Base-by-base conservation (phyloP, 163 green algal species). In the Scenedesmus sp. region DNA sequence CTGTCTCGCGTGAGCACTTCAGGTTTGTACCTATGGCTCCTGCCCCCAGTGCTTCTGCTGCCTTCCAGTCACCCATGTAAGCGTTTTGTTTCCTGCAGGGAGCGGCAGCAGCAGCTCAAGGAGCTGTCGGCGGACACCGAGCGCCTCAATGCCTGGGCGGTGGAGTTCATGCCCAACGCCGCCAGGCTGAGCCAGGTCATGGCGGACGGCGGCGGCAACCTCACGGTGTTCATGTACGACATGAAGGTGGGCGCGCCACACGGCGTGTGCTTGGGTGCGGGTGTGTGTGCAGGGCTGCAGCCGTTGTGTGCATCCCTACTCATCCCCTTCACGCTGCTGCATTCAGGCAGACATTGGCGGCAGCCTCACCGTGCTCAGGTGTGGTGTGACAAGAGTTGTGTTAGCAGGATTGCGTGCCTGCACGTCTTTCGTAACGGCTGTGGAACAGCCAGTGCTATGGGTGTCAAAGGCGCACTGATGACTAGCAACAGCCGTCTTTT, bases 101-200 rank as follows among this genome's bases (percentile, higher is more conserved):
- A 95, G 46, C 65, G 70, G 3, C 72, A 70, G 42, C 90, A 91
- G 42, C 87, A 95, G 88, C 90, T 99, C 59, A 82, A 89, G 53
- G 91, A 95, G 46, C 91, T 99, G 53, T 68, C 87, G 9, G 94
- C 95, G 72, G 97, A 98, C 93, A 98, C 96, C 81, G 96, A 96
- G 76, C 76, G 88, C 20, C 73, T 94, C 0, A 94, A 97, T 65
- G 86, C 96, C 20, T 42, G 90, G 7, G 90, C 93, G 15, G 93
- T 93, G 4, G 96, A 98, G 76, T 97, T 98, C 90, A 87, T 99
- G 22, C 96, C 98, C 79, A 96, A 96, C 65, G 96, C 92, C 46
- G 90, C 85, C 3, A 96, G 94, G 56, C 94, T 99, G 83, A 87
- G 92, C 37, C 93, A 99, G 51, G 81, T 98, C 1, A 88, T 90